These are phyloP conservation scores for Boletus rufocinnamomeus DNA, from an alignment of 768 basidiomycete genomes.

Conservation along the genomic window DNA sequence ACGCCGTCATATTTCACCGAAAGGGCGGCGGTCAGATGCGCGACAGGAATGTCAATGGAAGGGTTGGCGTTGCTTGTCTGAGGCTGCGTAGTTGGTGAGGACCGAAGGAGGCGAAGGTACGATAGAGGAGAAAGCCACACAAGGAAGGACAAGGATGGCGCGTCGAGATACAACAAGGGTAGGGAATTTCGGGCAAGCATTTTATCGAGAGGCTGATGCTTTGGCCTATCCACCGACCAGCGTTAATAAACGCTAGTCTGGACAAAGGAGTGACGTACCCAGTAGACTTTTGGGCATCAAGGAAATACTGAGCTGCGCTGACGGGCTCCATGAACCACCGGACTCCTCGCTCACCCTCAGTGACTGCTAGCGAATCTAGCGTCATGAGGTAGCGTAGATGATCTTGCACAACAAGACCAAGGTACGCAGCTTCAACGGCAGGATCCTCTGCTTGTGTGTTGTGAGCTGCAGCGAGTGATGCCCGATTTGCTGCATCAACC, in stretches of 20 bases:
- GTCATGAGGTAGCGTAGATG: slow-evolving; percentile 70
- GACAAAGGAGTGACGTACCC: slow-evolving; percentile 17
- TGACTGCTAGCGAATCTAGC: slow-evolving; percentile 63
- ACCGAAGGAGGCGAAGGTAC: slow-evolving; percentile 64
- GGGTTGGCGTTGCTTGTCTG: slow-evolving; percentile 19
- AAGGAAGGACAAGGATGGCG: slow-evolving; percentile 72
- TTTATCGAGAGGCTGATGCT: slow-evolving; percentile 62
- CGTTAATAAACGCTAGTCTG: neutral
- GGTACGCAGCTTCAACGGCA: slow-evolving; percentile 47
- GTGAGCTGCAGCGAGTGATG: slow-evolving; percentile 21
- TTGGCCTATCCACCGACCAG: slow-evolving; percentile 34
- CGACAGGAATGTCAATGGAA: slow-evolving; percentile 50
- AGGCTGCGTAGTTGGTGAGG: slow-evolving; percentile 23
- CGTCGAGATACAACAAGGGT: slow-evolving; percentile 69
- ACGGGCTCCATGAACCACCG: slow-evolving; percentile 68
- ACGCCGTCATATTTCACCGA: slow-evolving; percentile 45
- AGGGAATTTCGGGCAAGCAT: slow-evolving; percentile 56
- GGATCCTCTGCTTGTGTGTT: slow-evolving; percentile 49
- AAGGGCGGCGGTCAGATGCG: slow-evolving; percentile 49
- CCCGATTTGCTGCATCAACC: slow-evolving; percentile 45
- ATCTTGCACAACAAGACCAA: slow-evolving; percentile 50
- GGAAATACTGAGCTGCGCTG: slow-evolving; percentile 21
- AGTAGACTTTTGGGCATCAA: slow-evolving; percentile 18
- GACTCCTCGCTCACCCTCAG: slow-evolving; percentile 59
- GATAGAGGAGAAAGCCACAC: slow-evolving; percentile 66